Evolutionary conservation across 1,139 yeast species (phyloP).

Genomic region (Sugiyamaella sp.): DNA sequence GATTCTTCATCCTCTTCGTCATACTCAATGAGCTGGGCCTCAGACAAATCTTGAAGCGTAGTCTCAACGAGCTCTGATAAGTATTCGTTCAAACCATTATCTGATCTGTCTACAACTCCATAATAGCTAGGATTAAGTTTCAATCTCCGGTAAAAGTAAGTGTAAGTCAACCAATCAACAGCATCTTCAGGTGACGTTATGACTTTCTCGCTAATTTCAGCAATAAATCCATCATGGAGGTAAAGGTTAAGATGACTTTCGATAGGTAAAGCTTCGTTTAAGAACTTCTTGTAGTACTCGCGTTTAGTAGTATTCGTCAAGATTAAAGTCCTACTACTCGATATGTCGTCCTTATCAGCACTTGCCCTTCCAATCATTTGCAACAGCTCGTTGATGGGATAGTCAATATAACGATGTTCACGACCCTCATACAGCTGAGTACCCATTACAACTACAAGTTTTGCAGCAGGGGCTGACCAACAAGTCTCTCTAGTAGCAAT

Average conservation of each 20-base stretch:
- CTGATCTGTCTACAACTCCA: slow-evolving; percentile 66
- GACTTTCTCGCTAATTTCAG: slow-evolving; percentile 70
- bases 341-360: slow-evolving; percentile 38
- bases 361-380: slow-evolving; percentile 74
- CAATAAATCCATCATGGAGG: slow-evolving; percentile 67
- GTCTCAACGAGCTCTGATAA: slow-evolving; percentile 81
- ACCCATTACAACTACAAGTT: slow-evolving; percentile 64
- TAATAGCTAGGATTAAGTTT: slow-evolving; percentile 87
- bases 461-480: slow-evolving; percentile 53
- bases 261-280: slow-evolving; percentile 76
- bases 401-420: slow-evolving; percentile 71
- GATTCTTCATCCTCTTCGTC: slow-evolving; percentile 47
- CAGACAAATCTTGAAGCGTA: slow-evolving; percentile 65
- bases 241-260: slow-evolving; percentile 70
- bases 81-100: slow-evolving; percentile 73
- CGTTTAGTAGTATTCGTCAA: slow-evolving; percentile 60
- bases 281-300: slow-evolving; percentile 69
- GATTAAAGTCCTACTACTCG: slow-evolving; percentile 52
- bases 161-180: slow-evolving; percentile 85
- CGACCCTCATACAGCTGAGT: slow-evolving; percentile 74
- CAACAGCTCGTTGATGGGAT: slow-evolving; percentile 62
- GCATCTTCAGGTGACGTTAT: slow-evolving; percentile 78
- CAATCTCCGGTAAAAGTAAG: slow-evolving; percentile 79
- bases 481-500: slow-evolving; percentile 63
- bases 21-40: slow-evolving; percentile 64